Evolutionary conservation across 345 rosid species (phyloP).

Genomic region (Brassica juncea): DNA sequence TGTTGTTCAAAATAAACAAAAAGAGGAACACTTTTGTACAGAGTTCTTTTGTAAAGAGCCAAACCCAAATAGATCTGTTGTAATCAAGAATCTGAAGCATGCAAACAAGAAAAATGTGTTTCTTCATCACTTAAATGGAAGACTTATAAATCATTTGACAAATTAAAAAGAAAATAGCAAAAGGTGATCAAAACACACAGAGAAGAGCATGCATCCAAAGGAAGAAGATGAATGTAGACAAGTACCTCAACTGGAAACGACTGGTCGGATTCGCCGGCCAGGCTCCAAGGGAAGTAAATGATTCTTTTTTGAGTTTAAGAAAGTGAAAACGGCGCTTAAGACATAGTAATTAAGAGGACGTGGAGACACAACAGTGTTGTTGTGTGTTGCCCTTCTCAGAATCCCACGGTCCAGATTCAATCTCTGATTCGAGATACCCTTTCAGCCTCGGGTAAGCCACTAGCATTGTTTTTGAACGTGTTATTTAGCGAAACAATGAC

Average conservation of each 20-base stretch:
- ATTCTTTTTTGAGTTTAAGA: neutral
- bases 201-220: neutral
- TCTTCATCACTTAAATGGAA: constrained; percentile 16
- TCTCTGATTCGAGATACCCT: constrained; percentile 28
- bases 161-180: neutral
- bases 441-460: constrained; percentile 29
- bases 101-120: neutral
- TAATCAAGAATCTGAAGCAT: neutral
- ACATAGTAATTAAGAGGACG: constrained; percentile 22
- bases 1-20: neutral
- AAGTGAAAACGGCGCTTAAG: constrained; percentile 27
- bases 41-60: neutral
- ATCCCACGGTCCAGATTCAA: constrained; percentile 35
- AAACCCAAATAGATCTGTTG: constrained; percentile 2
- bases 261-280: constrained; percentile 34
- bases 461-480: neutral
- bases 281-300: constrained; percentile 7
- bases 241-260: constrained; percentile 25
- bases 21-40: neutral
- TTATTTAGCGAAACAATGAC: constrained; percentile 24
- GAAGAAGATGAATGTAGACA: constrained; percentile 3
- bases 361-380: constrained; percentile 13
- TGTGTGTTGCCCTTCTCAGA: constrained; percentile 23
- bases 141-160: neutral
- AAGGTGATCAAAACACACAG: constrained; percentile 4